Evolutionary conservation across 140 eudicot species (phyloP), one percentile per base, ranked within the genome.

Genomic region (Flaveria floridana): DNA sequence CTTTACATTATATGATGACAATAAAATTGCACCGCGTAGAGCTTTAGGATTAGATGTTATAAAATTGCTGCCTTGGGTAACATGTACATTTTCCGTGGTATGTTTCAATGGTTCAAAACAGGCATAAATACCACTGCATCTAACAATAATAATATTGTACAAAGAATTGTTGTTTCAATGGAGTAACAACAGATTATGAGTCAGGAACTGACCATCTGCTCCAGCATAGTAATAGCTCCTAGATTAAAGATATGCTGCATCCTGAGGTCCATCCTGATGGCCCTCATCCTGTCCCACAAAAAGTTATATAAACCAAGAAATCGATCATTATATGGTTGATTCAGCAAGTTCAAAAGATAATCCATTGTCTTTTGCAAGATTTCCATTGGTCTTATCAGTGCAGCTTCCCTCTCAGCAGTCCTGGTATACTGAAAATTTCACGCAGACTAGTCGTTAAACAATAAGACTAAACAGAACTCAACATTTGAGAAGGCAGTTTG

Each of bases 331-430:
- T 94, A 94, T 26, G 90, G 87, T 72, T 83, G 91, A 74, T 91
- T 85, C 68, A 94, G 88, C 84, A 94, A 85, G 80, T 80, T 76
- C 48, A 94, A 66, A 57, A 94, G 99, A 80, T 94, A 91, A 30
- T 81, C 86, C 85, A 94, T 88, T 18, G 99, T 94, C 90, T 84
- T 94, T 70, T 90, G 87, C 83, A 94, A 81, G 81, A 91, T 82
- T 52, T 88, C 87, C 97, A 94, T 74, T 11, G 97, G 99, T 4
- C 99, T 84, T 47, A 94, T 91, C 73, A 94, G 84, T 18, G 76
- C 85, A 71, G 99, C 95, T 87, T 90, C 99, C 81, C 99, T 85
- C 84, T 91, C 99, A 47, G 97, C 99, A 52, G 99, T 91, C 87
- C 99, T 91, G 42, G 82, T 94, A 79, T 94, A 94, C 99, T 94